Percentiles rank a stretch among this genome's conserved stretches.
phyloP scores from a whole-genome alignment of 495 filamentous ascomycete species.

The Bacidia gigantensis region DNA sequence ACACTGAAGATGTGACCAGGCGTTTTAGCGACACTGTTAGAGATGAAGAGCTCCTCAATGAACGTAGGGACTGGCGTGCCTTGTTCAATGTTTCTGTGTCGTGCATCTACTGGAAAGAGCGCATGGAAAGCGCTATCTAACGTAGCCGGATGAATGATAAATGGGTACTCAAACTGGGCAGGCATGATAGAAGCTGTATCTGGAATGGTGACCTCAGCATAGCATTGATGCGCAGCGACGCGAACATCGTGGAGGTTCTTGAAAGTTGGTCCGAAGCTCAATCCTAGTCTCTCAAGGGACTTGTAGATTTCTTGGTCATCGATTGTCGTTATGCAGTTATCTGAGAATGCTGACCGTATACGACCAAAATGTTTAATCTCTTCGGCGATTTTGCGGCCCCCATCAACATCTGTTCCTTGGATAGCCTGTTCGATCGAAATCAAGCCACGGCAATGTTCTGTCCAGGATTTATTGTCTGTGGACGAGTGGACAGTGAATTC shows the following conservation, averaged over 20 bases:
- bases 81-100: not conserved
- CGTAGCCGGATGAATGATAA: constrained; percentile 4
- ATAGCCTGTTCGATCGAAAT: constrained; percentile 12
- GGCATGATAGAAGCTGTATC: constrained; percentile 8
- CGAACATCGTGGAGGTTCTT: not conserved
- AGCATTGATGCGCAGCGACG: constrained; percentile 9
- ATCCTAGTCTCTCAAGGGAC: not conserved
- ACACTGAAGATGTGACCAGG: not conserved
- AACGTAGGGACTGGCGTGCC: constrained; percentile 22
- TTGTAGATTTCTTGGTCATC: not conserved
- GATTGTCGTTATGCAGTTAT: not conserved
- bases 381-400: no score
- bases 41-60: constrained; percentile 19
- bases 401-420: no score
- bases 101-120: constrained; percentile 11
- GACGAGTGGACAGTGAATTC: constrained; percentile 28
- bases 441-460: constrained; percentile 27
- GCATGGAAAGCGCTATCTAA: constrained; percentile 6
- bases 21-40: constrained; percentile 4
- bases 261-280: constrained; percentile 25
- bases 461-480: constrained; percentile 23
- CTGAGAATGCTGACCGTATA: not conserved
- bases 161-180: not conserved
- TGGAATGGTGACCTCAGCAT: not conserved
- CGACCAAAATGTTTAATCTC: no score